A percentile compares a stretch with the other conserved stretches of the same genome.
Evolutionary conservation across 176 grass and related monocot species (phyloP).

Genomic region (Eragrostis curvula): DNA sequence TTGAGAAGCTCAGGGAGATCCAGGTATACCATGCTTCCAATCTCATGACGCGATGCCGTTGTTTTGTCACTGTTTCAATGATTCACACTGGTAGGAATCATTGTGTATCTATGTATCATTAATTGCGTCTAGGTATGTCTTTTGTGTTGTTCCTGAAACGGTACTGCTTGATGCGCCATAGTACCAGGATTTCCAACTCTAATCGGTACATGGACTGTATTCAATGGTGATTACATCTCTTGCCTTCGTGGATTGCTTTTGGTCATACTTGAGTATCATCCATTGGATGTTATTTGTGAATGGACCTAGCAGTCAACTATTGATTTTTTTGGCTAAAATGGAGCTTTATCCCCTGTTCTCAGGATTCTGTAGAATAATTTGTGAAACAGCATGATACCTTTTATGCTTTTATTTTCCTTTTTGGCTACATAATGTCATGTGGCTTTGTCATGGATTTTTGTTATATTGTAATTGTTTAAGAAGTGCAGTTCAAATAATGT

Average conservation of each 20-base stretch:
- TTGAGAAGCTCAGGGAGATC: constrained; percentile 72
- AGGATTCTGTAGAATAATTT: background rate
- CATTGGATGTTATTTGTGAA: background rate
- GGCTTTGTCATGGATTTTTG: background rate
- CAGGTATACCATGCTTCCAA: constrained; percentile 54
- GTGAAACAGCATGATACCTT: background rate
- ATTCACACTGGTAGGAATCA: background rate
- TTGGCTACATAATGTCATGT: background rate
- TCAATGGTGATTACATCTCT: background rate
- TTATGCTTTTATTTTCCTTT: background rate
- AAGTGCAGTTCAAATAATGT: background rate
- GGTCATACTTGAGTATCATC: background rate
- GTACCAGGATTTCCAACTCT: background rate
- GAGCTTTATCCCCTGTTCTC: background rate
- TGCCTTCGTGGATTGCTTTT: background rate
- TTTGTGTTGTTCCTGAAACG: background rate
- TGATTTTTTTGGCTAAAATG: background rate
- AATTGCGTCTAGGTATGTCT: background rate
- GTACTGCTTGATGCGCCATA: background rate
- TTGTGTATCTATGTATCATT: constrained; percentile 23
- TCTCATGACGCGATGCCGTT: background rate
- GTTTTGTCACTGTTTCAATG: background rate
- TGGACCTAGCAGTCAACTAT: background rate
- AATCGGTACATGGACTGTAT: background rate
- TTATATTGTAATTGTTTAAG: background rate